phyloP scores from a whole-genome alignment of 2,329 filamentous ascomycete genomes.

The Pseudocercospora fuligena region DNA sequence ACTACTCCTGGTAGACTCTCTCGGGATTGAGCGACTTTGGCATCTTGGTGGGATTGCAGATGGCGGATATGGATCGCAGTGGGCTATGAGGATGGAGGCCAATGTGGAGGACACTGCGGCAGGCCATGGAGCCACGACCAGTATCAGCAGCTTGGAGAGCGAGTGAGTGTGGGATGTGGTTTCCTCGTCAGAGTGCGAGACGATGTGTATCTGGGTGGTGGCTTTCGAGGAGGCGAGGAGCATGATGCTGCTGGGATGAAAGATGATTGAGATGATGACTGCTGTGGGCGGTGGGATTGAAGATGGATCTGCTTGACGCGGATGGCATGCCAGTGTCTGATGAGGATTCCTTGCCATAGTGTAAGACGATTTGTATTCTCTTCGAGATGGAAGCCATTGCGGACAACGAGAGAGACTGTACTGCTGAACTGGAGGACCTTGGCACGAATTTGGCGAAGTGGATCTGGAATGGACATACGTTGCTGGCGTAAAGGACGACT shows the following conservation, averaged over 20 bases:
- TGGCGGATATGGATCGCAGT: too few species aligned
- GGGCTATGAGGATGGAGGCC: background rate
- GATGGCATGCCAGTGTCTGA: background rate
- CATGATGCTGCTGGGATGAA: background rate
- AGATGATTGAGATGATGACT: too few species aligned
- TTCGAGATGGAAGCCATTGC: background rate
- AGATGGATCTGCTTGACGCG: background rate
- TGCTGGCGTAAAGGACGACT: background rate
- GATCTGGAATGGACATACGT: background rate
- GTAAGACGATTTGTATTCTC: background rate
- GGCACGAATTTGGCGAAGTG: background rate
- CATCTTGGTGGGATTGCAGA: too few species aligned
- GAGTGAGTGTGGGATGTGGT: background rate
- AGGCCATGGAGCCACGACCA: background rate
- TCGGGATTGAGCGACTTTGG: too few species aligned
- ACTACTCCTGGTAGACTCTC: too few species aligned
- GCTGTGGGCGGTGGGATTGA: too few species aligned
- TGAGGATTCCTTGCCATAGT: background rate
- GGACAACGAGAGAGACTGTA: background rate
- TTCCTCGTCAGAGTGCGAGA: background rate
- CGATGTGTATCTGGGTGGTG: background rate
- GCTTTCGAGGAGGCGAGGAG: background rate
- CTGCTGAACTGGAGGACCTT: background rate
- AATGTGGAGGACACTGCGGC: background rate
- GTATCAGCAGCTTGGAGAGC: background rate